Conservation (phyloP, 768 basidiomycete genomes). For the Leccinum ochraceum region DNA sequence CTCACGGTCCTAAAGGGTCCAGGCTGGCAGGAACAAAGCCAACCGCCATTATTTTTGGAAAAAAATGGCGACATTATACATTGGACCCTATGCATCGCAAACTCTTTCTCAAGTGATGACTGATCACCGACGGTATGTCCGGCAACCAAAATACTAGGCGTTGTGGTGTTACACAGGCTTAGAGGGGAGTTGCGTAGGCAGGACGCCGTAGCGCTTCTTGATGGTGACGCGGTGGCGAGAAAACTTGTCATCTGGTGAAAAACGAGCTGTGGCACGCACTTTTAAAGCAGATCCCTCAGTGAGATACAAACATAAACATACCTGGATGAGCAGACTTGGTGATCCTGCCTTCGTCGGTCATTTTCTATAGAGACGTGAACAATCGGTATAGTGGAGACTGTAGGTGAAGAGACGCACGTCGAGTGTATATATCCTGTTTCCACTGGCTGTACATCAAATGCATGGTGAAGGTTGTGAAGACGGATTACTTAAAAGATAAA, state of each 20-base stretch:
- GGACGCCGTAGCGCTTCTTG: slow-evolving; percentile 88
- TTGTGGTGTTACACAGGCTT: slow-evolving; percentile 72
- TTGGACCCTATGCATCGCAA: background rate
- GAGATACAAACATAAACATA: slow-evolving; percentile 36
- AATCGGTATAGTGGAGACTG: background rate
- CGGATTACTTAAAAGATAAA: slow-evolving; percentile 1
- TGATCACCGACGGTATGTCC: background rate
- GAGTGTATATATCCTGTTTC: slow-evolving; percentile 88
- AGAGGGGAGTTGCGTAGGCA: slow-evolving; percentile 85
- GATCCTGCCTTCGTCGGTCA: slow-evolving; percentile 74
- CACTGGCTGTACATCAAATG: slow-evolving; percentile 93
- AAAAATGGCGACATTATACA: background rate
- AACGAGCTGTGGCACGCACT: slow-evolving; percentile 66
- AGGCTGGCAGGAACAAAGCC: background rate
- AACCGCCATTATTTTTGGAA: background rate
- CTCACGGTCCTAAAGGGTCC: background rate
- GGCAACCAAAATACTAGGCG: background rate
- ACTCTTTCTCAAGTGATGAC: background rate
- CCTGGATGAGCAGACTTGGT: slow-evolving; percentile 98
- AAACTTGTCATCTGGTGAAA: slow-evolving; percentile 99
- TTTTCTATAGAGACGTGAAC: slow-evolving; percentile 60
- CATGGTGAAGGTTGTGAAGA: slow-evolving; percentile 49
- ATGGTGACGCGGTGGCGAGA: slow-evolving; percentile 96
- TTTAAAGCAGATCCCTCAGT: background rate
- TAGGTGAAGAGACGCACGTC: slow-evolving; percentile 57